Conservation (phyloP, 163 green algal genomes). For the Chlorella variabilis region DNA sequence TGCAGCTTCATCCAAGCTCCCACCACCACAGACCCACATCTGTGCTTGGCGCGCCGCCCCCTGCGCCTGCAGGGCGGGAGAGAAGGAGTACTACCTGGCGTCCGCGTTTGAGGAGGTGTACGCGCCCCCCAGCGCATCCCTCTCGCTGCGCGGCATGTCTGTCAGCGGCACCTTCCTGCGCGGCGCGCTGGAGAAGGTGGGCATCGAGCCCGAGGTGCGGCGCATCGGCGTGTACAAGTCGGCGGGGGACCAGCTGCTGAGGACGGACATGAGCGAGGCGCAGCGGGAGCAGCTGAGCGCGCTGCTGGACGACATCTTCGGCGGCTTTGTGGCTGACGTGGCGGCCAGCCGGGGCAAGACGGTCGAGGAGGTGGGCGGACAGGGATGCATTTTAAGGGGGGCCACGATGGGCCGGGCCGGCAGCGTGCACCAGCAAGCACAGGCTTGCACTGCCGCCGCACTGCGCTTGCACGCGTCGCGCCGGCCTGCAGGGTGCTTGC, state of each 20-base stretch:
- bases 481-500: no score
- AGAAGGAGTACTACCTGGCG: constrained; percentile 96
- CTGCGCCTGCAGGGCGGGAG: constrained; percentile 47
- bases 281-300: constrained; percentile 89
- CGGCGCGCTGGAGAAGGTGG: constrained; percentile 92
- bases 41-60: neutral
- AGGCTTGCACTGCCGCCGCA: no score
- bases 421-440: no score
- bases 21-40: no score
- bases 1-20: no score
- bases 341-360: constrained; percentile 60
- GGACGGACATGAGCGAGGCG: constrained; percentile 85
- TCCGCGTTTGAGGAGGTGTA: constrained; percentile 87
- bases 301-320: constrained; percentile 89
- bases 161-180: constrained; percentile 86
- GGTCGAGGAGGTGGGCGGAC: constrained; percentile 46
- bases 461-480: no score
- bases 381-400: no score
- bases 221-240: constrained; percentile 94
- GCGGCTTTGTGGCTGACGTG: constrained; percentile 70
- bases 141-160: constrained; percentile 84
- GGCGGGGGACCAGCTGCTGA: constrained; percentile 93
- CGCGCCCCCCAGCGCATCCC: constrained; percentile 77
- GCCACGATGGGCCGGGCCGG: no score
- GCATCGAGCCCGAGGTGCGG: constrained; percentile 65